phyloP scores from a whole-genome alignment of 768 basidiomycete species.

The Rubroboletus satanas region DNA sequence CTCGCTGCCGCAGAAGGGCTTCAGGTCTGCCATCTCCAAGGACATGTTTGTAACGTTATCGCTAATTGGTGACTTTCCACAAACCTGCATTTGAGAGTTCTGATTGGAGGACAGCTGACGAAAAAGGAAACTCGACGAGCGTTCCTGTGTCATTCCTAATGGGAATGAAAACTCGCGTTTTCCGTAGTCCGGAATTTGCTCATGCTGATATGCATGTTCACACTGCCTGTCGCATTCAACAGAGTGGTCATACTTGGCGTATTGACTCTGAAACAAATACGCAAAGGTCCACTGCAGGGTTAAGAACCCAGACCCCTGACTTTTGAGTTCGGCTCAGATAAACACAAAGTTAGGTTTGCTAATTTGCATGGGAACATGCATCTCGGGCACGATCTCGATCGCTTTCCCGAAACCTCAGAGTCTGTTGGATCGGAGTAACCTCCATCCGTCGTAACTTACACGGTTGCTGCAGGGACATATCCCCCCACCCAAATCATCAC shows the following conservation, averaged over 20 bases:
- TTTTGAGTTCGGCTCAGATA: not conserved
- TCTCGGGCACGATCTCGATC: not conserved
- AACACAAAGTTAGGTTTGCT: constrained; percentile 20
- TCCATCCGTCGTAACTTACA: too few species aligned
- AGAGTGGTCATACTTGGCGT: not conserved
- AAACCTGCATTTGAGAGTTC: too few species aligned
- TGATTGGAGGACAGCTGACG: not conserved
- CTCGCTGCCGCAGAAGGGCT: not conserved
- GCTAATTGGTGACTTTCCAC: not conserved
- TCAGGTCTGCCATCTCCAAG: not conserved
- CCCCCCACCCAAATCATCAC: too few species aligned
- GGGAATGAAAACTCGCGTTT: not conserved
- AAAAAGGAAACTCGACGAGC: not conserved
- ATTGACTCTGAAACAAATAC: not conserved
- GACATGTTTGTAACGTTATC: not conserved
- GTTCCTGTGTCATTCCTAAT: not conserved
- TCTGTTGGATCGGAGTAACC: too few species aligned
- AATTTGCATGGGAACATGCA: constrained; percentile 4
- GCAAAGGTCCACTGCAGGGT: not conserved
- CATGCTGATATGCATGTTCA: not conserved
- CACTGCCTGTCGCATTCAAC: not conserved
- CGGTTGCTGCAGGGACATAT: too few species aligned
- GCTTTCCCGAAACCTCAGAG: not conserved
- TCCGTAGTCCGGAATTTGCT: not conserved
- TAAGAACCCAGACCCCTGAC: not conserved